Percentiles rank a stretch among this genome's conserved stretches.
Evolutionary conservation across 306 rosid species (phyloP).

Genomic region (Casuarina equisetifolia): DNA sequence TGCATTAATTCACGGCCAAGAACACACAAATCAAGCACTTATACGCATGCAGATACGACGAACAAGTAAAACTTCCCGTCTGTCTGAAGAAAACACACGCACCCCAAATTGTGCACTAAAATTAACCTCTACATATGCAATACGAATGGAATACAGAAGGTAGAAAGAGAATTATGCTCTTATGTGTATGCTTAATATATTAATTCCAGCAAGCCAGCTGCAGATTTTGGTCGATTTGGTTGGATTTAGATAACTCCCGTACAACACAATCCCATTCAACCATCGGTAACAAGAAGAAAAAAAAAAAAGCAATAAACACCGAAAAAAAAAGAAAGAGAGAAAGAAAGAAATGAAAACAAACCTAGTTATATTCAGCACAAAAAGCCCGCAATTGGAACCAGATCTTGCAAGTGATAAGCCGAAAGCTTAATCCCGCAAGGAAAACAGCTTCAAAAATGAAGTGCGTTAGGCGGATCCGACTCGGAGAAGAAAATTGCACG

Average conservation of each 20-base stretch:
- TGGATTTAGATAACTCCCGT: too few relatives aligned
- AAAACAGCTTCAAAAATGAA: neutral
- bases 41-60: neutral
- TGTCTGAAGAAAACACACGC: neutral
- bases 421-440: neutral
- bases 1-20: neutral
- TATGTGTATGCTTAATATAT: too few relatives aligned
- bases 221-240: too few relatives aligned
- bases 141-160: neutral
- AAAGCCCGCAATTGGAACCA: neutral
- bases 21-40: neutral
- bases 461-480: neutral
- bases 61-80: neutral
- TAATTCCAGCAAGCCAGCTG: too few relatives aligned
- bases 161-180: neutral
- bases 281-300: neutral
- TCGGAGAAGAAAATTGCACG: neutral
- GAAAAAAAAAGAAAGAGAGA: neutral
- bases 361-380: neutral
- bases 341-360: neutral
- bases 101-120: neutral
- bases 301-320: neutral
- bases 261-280: slow-evolving; percentile 1
- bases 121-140: neutral
- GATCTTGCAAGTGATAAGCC: neutral